Evolutionary conservation across 805 yeast species (phyloP).

Genomic region (Wickerhamia fluorescens): DNA sequence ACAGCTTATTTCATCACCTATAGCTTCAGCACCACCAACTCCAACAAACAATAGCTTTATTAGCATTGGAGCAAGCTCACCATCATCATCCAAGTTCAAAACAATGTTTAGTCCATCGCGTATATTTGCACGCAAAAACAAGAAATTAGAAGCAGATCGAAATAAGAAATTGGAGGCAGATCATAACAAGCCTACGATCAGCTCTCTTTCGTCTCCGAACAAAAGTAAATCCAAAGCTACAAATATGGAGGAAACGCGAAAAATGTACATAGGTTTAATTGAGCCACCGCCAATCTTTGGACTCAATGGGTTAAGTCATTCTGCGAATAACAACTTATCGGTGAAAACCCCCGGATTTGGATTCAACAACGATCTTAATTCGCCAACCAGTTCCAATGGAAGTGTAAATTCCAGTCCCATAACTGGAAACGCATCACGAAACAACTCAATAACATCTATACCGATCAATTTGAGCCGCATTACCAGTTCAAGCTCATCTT

Average conservation of each 20-base stretch:
- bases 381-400: conserved; percentile 1
- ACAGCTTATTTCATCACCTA: neutral
- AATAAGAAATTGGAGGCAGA: no score
- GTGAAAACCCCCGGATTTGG: no score
- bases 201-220: conserved; percentile 22
- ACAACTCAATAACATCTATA: conserved; percentile 21
- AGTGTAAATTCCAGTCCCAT: conserved; percentile 2
- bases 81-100: conserved; percentile 19
- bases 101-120: conserved; percentile 34
- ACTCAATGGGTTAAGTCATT: conserved; percentile 3
- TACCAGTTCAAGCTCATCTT: conserved; percentile 33
- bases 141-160: conserved; percentile 5
- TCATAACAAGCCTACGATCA: no score
- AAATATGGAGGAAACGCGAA: conserved; percentile 6
- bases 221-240: conserved; percentile 5
- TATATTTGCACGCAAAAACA: conserved; percentile 26
- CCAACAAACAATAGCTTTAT: conserved; percentile 21
- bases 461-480: conserved; percentile 23
- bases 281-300: conserved; percentile 35
- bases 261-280: conserved; percentile 18
- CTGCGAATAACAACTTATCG: no score
- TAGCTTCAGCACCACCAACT: conserved; percentile 8
- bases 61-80: conserved; percentile 34
- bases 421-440: conserved; percentile 8
- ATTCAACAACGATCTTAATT: no score